Percentiles rank a stretch among this genome's conserved stretches.
Evolutionary conservation across 495 filamentous ascomycete genomes (phyloP).

Genomic region (Hypoxylon perforatum): DNA sequence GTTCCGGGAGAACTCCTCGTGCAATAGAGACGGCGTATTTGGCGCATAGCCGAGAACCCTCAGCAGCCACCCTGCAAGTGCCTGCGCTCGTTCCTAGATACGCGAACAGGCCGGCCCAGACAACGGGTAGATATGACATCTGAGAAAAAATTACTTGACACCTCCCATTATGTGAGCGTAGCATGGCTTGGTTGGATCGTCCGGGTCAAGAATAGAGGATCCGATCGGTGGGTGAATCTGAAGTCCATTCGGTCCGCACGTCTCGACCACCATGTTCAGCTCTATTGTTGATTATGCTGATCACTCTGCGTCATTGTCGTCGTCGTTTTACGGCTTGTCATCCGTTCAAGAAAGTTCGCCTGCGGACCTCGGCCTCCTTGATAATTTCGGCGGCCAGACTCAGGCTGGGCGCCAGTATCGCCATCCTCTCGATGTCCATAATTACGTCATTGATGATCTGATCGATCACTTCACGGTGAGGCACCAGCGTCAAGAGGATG

Average conservation of each 20-base stretch:
- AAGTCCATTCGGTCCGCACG: constrained; percentile 37
- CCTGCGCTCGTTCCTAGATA: constrained; percentile 37
- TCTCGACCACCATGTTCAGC: constrained; percentile 19
- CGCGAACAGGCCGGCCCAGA: constrained; percentile 43
- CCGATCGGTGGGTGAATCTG: constrained; percentile 24
- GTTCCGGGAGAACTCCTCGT: constrained; percentile 44
- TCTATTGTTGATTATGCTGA: not conserved
- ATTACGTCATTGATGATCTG: constrained; percentile 80
- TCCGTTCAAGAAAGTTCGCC: constrained; percentile 64
- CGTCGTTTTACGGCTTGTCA: constrained; percentile 36
- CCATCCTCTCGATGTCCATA: constrained; percentile 75
- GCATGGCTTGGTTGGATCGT: constrained; percentile 23
- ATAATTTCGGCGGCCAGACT: constrained; percentile 79
- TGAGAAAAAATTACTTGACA: constrained; percentile 11
- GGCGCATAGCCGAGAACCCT: constrained; percentile 42
- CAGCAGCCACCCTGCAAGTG: constrained; percentile 34
- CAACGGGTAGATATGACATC: constrained; percentile 43
- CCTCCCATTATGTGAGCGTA: constrained; percentile 20
- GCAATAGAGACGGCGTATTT: constrained; percentile 40
- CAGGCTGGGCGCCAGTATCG: constrained; percentile 79
- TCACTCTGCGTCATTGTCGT: constrained; percentile 26
- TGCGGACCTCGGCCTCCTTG: constrained; percentile 77
- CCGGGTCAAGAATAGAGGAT: constrained; percentile 25
- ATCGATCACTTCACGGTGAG: constrained; percentile 70
- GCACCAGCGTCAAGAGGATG: constrained; percentile 69